phyloP scores from a whole-genome alignment of 1,139 yeast species.

The Taiozyma sp. region DNA sequence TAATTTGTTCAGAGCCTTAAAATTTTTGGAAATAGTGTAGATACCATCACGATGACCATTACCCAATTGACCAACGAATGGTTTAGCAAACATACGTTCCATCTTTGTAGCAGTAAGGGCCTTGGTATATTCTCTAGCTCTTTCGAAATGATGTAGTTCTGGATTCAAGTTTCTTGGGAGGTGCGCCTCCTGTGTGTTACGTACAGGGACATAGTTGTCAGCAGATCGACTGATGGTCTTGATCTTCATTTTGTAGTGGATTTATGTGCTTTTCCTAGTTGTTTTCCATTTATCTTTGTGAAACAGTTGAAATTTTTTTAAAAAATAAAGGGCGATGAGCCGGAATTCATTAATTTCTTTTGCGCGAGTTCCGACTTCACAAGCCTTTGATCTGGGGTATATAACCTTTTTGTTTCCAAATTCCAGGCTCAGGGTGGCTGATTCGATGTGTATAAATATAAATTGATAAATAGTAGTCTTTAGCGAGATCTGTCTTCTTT shows the following conservation, averaged over 20 bases:
- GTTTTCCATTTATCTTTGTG: background rate
- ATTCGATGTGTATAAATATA: too few species aligned
- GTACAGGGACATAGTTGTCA: conserved; percentile 86
- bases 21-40: conserved; percentile 82
- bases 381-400: too few species aligned
- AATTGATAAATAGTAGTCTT: too few species aligned
- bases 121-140: conserved; percentile 93
- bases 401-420: too few species aligned
- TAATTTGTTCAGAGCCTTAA: conserved; percentile 58
- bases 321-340: conserved; percentile 9
- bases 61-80: conserved; percentile 93
- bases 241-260: conserved; percentile 46
- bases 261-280: background rate
- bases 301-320: background rate
- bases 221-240: conserved; percentile 88
- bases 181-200: conserved; percentile 83
- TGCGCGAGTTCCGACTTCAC: background rate
- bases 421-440: too few species aligned
- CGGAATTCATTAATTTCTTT: conserved; percentile 1
- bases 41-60: conserved; percentile 95
- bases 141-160: conserved; percentile 92
- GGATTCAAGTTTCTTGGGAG: conserved; percentile 90
- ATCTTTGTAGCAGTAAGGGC: conserved; percentile 93
- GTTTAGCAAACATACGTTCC: conserved; percentile 97
- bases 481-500: too few species aligned